Evolutionary conservation across 2,329 filamentous ascomycete genomes (phyloP).

Genomic region (Colletotrichum lupini): DNA sequence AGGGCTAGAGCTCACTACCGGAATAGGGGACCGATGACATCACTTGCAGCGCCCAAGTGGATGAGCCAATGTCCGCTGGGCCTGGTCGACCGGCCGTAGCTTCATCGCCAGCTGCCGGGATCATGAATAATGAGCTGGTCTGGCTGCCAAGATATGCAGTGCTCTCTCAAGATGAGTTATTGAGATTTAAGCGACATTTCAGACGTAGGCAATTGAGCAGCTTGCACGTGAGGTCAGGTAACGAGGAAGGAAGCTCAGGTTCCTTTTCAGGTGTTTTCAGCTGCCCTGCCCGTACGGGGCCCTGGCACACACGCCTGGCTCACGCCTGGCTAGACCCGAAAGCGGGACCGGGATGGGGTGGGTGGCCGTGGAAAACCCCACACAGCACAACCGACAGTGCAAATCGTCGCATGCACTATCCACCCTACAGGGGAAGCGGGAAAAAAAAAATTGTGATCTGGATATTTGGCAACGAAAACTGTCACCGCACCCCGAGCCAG

Average conservation of each 20-base stretch:
- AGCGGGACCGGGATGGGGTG: background rate
- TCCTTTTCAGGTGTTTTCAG: too few species aligned
- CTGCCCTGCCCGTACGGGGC: constrained; percentile 14
- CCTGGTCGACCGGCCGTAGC: background rate
- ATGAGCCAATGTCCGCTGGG: constrained; percentile 20
- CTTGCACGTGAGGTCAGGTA: too few species aligned
- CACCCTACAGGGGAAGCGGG: background rate
- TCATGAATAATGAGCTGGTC: background rate
- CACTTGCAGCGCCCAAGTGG: constrained; percentile 30
- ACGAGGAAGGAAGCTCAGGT: too few species aligned
- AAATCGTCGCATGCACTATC: constrained; percentile 26
- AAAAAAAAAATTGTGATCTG: constrained; percentile 32
- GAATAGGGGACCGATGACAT: constrained; percentile 35
- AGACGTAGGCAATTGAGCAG: background rate
- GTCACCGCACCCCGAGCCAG: constrained; percentile 9
- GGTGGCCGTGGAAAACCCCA: background rate
- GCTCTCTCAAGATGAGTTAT: background rate
- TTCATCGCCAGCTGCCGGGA: background rate
- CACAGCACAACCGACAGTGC: constrained; percentile 22
- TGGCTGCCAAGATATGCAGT: background rate
- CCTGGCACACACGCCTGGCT: too few species aligned
- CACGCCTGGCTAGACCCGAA: constrained; percentile 4
- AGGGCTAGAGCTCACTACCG: constrained; percentile 15
- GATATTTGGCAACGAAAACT: constrained; percentile 7
- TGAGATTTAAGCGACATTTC: background rate